Base-by-base conservation (phyloP, 768 basidiomycete species). In the Lyophyllum semitale region DNA sequence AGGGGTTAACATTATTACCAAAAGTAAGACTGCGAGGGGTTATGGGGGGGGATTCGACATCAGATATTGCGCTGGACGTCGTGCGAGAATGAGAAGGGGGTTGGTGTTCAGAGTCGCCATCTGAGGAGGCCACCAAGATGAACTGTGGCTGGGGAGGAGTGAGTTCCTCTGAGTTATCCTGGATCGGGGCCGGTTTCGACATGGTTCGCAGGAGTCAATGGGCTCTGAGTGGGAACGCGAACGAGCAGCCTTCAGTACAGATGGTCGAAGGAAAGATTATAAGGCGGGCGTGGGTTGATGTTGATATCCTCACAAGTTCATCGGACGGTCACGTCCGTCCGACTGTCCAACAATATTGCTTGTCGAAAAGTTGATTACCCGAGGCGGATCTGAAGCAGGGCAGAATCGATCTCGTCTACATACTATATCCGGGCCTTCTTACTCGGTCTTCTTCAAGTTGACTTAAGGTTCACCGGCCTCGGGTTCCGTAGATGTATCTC, bases 1-100 rank as follows among this genome's bases (percentile, higher is more conserved):
- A 82, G 0, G 84, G 79, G 61, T 80, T 81, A 43, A 58, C 51
- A 23, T 61, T 60, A 18, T 65, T 63, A 50, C 67, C 68, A 61
- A 76, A 74, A 30, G 67, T 64, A 42, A 66, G 62, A 49, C 65
- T 74, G 54, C 74, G 77, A 38, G 79, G 76, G n/a, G 77, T 78
- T 25, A 70, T 48, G 12, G 77, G 76, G 12, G 75, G 72, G 3
- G 74, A 73, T 29, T 77, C 75, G 8, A 54, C 62, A 53, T 62
- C 66, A 47, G 73, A 72, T 52, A 66, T 27, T 33, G 60, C 63
- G 48, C 57, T 63, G 35, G 75, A 73, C 23, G 66, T 69, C 18
- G 67, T 71, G 58, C 71, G 69, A 44, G 71, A 75, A 61, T 73
- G 75, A 18, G 68, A 65, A 23, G 22, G 66, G 48, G 49, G 51